A percentile compares a stretch with the other conserved stretches of the same genome.
These are phyloP conservation scores for Gaeumannomyces sp. DNA, from an alignment of 2,329 filamentous ascomycete species.

Conservation along the genomic window DNA sequence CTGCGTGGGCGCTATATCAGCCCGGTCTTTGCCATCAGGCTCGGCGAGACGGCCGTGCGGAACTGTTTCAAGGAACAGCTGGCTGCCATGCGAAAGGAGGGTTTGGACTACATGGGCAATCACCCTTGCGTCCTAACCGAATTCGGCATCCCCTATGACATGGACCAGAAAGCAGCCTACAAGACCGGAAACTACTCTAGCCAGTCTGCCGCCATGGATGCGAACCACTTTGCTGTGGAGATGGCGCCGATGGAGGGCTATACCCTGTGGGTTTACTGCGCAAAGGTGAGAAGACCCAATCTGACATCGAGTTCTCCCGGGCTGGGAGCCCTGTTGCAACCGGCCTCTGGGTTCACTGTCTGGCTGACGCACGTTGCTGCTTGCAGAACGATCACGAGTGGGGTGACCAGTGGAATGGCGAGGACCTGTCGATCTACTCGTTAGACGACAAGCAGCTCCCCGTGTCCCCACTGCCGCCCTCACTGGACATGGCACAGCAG, in stretches of 20 bases:
- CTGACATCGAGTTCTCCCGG: neutral
- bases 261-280: slow-evolving; percentile 82
- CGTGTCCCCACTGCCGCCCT: slow-evolving; percentile 42
- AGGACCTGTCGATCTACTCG: slow-evolving; percentile 88
- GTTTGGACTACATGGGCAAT: slow-evolving; percentile 77
- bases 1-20: slow-evolving; percentile 82
- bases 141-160: slow-evolving; percentile 97
- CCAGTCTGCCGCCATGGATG: slow-evolving; percentile 87
- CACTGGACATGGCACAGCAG: slow-evolving; percentile 28
- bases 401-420: slow-evolving; percentile 96
- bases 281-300: slow-evolving; percentile 44
- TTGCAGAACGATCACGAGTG: slow-evolving; percentile 74
- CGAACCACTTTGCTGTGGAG: slow-evolving; percentile 90
- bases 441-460: slow-evolving; percentile 67
- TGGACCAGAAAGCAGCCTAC: slow-evolving; percentile 95
- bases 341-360: slow-evolving; percentile 12
- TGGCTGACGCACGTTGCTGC: slow-evolving; percentile 6
- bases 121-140: slow-evolving; percentile 89
- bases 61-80: slow-evolving; percentile 91
- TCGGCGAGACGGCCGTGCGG: slow-evolving; percentile 88
- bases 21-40: slow-evolving; percentile 84
- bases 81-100: slow-evolving; percentile 75
- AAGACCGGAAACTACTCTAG: slow-evolving; percentile 92
- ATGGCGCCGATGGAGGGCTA: slow-evolving; percentile 78
- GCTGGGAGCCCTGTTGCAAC: neutral